Evolutionary conservation across 768 basidiomycete genomes (phyloP), one percentile per base, ranked within the genome.

Genomic region (Lactifluus volemus): DNA sequence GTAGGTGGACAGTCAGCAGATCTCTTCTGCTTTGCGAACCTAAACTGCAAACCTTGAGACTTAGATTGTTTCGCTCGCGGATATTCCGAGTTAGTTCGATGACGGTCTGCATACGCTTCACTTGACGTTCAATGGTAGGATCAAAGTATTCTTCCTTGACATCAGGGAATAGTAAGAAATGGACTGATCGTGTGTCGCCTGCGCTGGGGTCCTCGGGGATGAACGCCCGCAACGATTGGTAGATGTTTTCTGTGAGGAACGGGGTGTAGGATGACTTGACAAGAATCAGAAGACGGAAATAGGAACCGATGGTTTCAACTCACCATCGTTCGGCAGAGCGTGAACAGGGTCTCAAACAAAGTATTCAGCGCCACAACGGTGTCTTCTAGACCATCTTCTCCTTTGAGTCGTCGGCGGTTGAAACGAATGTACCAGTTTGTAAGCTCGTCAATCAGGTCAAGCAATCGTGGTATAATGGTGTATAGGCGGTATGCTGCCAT

Each of bases 371-470:
- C 97, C 19, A 85, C 75, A 15, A 84, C 70, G 8, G 94, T 94
- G 68, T 98, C 96, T 64, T 92, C 89, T 58, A 80, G 78, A 2
- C 96, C 90, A 68, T 92, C 88, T 72, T 96, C 91, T 49, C 97
- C 97, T 79, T 99, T 99, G 62, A 99, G 77, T 15, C 97, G 83
- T 66, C 87, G 88, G 48, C 97, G 86, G 75, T 99, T 99, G 78
- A 98, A 98, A 51, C 97, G 92, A 70, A 99, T 98, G 75, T 99
- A 99, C 94, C 95, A 98, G 71, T 99, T 99, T 21, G 97, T 99
- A 61, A 98, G 79, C 73, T 98, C 97, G 66, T 96, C 92, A 34
- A 99, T 82, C 60, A 99, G 85, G 65, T 90, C 88, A 60, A 98
- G 78, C 45, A 98, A 78, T 38, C 92, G 84, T n/a, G 94, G 94